phyloP scores from a whole-genome alignment of 2,329 filamentous ascomycete species.

The Beauveria bassiana region DNA sequence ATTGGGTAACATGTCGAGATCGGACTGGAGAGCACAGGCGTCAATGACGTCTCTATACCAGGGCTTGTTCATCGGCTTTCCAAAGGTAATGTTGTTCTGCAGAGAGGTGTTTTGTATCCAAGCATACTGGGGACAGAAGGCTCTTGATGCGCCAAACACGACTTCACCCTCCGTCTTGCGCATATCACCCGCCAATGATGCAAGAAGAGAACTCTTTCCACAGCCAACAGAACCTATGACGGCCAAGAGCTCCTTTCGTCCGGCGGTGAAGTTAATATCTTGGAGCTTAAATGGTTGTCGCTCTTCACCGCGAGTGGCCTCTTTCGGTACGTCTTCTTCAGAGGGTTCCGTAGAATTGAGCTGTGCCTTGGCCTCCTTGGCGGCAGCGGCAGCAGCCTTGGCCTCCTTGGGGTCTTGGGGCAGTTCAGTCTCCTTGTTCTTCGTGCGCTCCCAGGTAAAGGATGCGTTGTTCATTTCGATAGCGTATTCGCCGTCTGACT shows the following conservation, averaged over 20 bases:
- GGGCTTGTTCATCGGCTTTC: slow-evolving; percentile 62
- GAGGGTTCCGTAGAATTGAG: slow-evolving; percentile 25
- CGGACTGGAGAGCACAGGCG: slow-evolving; percentile 74
- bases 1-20: slow-evolving; percentile 87
- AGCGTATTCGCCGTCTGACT: slow-evolving; percentile 55
- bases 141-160: slow-evolving; percentile 67
- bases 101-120: slow-evolving; percentile 95
- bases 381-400: slow-evolving; percentile 27
- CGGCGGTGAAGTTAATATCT: slow-evolving; percentile 58
- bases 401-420: slow-evolving; percentile 42
- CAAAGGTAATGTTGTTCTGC: slow-evolving; percentile 84
- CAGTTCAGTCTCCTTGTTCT: neutral
- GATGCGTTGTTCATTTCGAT: slow-evolving; percentile 64
- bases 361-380: slow-evolving; percentile 39
- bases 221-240: slow-evolving; percentile 87
- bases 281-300: slow-evolving; percentile 65
- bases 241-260: slow-evolving; percentile 69
- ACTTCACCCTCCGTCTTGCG: slow-evolving; percentile 69
- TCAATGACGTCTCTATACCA: slow-evolving; percentile 84
- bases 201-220: slow-evolving; percentile 83
- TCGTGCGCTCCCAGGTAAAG: slow-evolving; percentile 78
- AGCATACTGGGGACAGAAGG: slow-evolving; percentile 92
- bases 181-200: slow-evolving; percentile 91
- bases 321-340: slow-evolving; percentile 21
- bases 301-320: slow-evolving; percentile 46